phyloP scores from a whole-genome alignment of 305 asterid genomes.

The Caryopteris hybrid region DNA sequence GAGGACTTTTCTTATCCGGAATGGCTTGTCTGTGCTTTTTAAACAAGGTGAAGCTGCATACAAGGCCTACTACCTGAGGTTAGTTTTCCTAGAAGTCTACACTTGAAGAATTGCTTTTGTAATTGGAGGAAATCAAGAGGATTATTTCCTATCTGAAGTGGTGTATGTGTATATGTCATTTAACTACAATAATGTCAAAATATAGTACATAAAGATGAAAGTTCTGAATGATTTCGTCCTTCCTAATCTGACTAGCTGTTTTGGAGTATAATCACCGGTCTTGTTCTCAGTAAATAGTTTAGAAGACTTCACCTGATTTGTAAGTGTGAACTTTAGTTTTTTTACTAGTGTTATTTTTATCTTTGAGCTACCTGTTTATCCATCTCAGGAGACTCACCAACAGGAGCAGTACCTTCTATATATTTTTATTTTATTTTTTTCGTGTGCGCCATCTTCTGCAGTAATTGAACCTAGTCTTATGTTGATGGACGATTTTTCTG shows the following conservation, averaged over 20 bases:
- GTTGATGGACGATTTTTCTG: background rate
- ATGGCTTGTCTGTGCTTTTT: constrained; percentile 86
- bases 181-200: background rate
- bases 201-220: background rate
- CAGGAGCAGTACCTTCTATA: constrained; percentile 4
- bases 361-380: background rate
- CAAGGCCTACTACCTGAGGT: constrained; percentile 90
- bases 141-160: background rate
- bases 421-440: too few relatives aligned
- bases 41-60: constrained; percentile 93
- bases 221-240: constrained; percentile 12
- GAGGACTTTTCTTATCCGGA: constrained; percentile 90
- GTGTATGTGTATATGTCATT: background rate
- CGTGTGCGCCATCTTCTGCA: constrained; percentile 6
- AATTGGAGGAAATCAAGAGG: background rate
- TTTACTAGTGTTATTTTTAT: background rate
- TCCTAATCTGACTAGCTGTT: constrained; percentile 5
- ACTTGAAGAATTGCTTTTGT: background rate
- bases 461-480: constrained; percentile 8
- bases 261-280: constrained; percentile 11
- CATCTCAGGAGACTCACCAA: background rate
- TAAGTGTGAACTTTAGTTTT: background rate
- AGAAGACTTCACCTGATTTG: constrained; percentile 1
- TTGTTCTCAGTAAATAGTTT: background rate
- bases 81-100: constrained; percentile 21